Evolutionary conservation across 768 basidiomycete genomes (phyloP), one percentile per base, ranked within the genome.

Genomic region (Lactarius pseudohatsudake): DNA sequence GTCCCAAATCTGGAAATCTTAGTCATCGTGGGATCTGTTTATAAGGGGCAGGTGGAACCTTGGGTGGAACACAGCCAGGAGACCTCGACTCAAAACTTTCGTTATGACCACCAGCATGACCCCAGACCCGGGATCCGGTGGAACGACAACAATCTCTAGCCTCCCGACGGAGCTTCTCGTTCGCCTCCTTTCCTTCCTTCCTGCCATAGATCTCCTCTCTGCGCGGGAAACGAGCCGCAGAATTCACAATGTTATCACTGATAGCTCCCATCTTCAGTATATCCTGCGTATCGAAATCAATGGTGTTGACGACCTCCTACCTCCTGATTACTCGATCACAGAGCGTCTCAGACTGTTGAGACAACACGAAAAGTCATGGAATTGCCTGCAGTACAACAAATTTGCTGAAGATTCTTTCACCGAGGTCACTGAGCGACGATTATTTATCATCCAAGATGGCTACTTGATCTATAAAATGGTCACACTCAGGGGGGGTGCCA

Each of bases 301-400:
- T 41, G 22, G 61, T 16, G 53, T 62, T 40, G 61, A 55, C 38
- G 61, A 55, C 6, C 11, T 62, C 36, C 53, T 62, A 13, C 61
- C 61, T 30, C 26, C 61, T 38, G 53, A 40, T 41, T n/a, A 10
- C 18, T 26, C 61, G 15, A 40, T 22, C 28, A 18, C 61, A 16
- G 61, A 62, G 30, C 61, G 61, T 30, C 53, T 62, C 53, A 28
- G 38, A 40, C 50, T 54, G 32, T 38, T 62, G 26, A 47, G 38
- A 40, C n/a, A 34, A 6, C 53, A 62, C 34, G 61, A 62, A 55
- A 28, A 41, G 38, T 62, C 55, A 56, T 32, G 30, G 55, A 56
- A 34, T 32, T 2, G 22, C 55, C 3, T 56, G 9, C 55, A 34
- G 11, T 34, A 30, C 20, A 56, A 56, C 11, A 34, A 2, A 11